Percentiles rank a stretch among this genome's conserved stretches.
phyloP scores from a whole-genome alignment of 169 alveolate species.

The Plasmodium gallinaceum region DNA sequence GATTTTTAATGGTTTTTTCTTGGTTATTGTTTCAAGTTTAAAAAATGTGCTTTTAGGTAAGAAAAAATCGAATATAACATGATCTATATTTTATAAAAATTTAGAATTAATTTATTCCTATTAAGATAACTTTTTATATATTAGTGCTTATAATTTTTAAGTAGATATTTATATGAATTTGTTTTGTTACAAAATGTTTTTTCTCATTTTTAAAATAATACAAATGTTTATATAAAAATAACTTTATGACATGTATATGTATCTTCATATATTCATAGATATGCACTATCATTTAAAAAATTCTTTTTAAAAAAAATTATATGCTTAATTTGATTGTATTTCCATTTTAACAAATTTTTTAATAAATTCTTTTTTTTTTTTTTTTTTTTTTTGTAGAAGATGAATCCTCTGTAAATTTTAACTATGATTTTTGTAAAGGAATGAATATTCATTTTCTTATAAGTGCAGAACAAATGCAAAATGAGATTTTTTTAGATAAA shows the following conservation, averaged over 20 bases:
- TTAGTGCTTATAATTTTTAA: not conserved
- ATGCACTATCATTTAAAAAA: not conserved
- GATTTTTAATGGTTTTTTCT: slow-evolving; percentile 27
- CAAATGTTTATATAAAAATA: too few relatives aligned
- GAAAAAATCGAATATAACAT: not conserved
- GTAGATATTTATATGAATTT: not conserved
- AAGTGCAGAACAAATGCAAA: slow-evolving; percentile 24
- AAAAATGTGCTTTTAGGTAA: slow-evolving; percentile 25
- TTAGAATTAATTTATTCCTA: not conserved
- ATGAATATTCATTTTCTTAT: slow-evolving; percentile 53
- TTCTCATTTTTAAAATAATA: not conserved
- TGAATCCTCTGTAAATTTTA: not conserved
- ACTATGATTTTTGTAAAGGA: slow-evolving; percentile 21
- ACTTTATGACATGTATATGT: not conserved
- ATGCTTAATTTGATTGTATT: too few relatives aligned
- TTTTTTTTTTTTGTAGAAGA: slow-evolving; percentile 6
- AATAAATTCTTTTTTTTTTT: not conserved
- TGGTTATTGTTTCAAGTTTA: not conserved
- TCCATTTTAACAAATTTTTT: too few relatives aligned
- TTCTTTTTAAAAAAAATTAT: too few relatives aligned
- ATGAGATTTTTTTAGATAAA: not conserved
- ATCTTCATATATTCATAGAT: not conserved
- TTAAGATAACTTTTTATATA: not conserved
- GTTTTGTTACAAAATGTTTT: not conserved
- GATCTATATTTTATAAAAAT: not conserved